These are phyloP conservation scores for Picochlorum sp. DNA, from an alignment of 139 green algal genomes.

Conservation along the genomic window DNA sequence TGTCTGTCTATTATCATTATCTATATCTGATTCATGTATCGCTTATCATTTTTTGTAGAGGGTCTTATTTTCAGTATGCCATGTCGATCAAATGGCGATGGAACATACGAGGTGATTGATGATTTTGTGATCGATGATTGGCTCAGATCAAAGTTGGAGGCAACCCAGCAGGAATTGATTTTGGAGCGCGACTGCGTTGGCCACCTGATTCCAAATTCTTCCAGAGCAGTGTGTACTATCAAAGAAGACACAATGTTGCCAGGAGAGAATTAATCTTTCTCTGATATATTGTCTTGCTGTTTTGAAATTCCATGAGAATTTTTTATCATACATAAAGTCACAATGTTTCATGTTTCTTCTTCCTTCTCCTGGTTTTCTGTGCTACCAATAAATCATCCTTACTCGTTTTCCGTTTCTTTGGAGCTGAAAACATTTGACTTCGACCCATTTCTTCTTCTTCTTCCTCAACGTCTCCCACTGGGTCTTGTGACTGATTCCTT, in stretches of 20 bases:
- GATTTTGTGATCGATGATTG: constrained; percentile 79
- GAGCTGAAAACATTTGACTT: no score
- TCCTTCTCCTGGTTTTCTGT: no score
- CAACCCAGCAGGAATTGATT: constrained; percentile 67
- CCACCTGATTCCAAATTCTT: constrained; percentile 62
- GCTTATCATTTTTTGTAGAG: constrained; percentile 31
- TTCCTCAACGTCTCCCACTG: no score
- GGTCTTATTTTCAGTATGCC: constrained; percentile 85
- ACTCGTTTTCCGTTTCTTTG: no score
- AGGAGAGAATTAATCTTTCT: constrained; percentile 58
- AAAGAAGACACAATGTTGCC: constrained; percentile 72
- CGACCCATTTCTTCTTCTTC: no score
- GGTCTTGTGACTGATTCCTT: no score
- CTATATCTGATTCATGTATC: neutral
- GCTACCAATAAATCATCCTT: no score
- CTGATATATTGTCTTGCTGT: neutral
- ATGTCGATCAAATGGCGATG: constrained; percentile 70
- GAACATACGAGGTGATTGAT: constrained; percentile 76
- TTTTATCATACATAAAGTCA: no score
- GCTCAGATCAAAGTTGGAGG: constrained; percentile 57
- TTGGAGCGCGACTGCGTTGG: constrained; percentile 80
- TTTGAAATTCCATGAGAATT: neutral
- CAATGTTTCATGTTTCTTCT: no score
- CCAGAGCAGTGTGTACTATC: constrained; percentile 52
- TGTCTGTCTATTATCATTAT: neutral